Evolutionary conservation across 192 early-diverging fungal genomes (phyloP), one percentile per base, ranked within the genome.

Genomic region (Cetraspora pellucida): DNA sequence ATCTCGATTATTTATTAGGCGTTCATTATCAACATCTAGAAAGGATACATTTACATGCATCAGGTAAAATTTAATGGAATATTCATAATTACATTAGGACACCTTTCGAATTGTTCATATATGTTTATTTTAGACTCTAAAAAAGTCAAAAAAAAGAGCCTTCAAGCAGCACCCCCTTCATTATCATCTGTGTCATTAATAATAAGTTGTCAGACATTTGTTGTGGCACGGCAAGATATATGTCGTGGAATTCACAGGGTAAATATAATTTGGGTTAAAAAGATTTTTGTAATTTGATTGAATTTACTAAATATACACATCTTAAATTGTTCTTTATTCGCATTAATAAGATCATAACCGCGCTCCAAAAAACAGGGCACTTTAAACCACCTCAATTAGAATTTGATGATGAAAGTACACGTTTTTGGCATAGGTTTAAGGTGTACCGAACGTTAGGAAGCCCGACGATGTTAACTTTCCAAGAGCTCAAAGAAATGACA

Each of bases 1-100:
- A 76, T 76, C 13, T 76, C 23, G 74, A 76, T 66, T 76, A 76
- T 54, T 43, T 76, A 66, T 66, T 76, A 17, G 74, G 74, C 43
- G 74, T 76, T 52, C 74, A 76, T 66, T 55, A 66, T 66, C 74
- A 66, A 7, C 74, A 76, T 43, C 43, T 76, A 21, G 74, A 76
- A 37, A 76, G 74, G 43, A 76, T 23, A 27, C 28, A 31, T 25
- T 23, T 76, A 9, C 64, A 76, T 44, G 37, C 27, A 25, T 49
- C 43, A 16, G 66, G 66, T 68, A 68, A 68, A 9, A 25, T 16
- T 19, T 45, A 1, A 6, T 16, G 0, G 6, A 27, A 13, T 16
- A 16, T 25, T 23, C n/a, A 37, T 37, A 37, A 37, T 37, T 37
- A 37, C 37, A 6, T 37, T 37, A 2, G 7, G 37, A 37, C 7